Conservation (phyloP, 2,329 filamentous ascomycete genomes). For the Exophiala aquamarina region DNA sequence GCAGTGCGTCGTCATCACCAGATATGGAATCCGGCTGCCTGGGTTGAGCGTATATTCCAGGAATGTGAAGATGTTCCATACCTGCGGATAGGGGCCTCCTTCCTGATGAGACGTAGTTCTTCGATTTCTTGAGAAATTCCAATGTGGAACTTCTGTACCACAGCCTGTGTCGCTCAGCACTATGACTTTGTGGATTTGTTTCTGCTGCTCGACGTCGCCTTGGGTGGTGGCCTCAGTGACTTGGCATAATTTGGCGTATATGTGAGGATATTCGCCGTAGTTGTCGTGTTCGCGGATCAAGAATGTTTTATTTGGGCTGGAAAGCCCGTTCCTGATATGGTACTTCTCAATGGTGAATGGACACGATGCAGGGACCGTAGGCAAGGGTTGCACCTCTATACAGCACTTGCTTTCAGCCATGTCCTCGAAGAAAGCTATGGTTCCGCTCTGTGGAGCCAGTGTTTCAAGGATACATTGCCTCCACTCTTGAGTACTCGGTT, state of each 20-base stretch:
- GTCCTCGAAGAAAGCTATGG: no score
- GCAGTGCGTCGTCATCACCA: constrained; percentile 25
- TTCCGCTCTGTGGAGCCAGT: no score
- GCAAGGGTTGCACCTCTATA: no score
- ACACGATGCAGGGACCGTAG: not conserved
- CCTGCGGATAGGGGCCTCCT: constrained; percentile 1
- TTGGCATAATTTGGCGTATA: constrained; percentile 25
- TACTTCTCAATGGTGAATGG: constrained; percentile 12
- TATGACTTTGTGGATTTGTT: constrained; percentile 13
- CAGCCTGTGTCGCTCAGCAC: constrained; percentile 27
- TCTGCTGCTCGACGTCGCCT: not conserved
- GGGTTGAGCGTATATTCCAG: constrained; percentile 25
- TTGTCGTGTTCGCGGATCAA: constrained; percentile 24
- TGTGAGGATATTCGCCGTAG: constrained; percentile 27
- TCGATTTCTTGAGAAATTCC: no score
- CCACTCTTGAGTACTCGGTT: no score
- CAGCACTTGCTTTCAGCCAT: no score
- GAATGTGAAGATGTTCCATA: constrained; percentile 24
- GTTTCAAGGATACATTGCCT: no score
- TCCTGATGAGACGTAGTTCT: no score
- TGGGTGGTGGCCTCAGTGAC: not conserved
- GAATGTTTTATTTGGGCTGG: constrained; percentile 11
- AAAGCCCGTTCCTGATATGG: not conserved
- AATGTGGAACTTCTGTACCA: constrained; percentile 18
- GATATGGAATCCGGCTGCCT: constrained; percentile 18